A percentile compares a stretch with the other conserved stretches of the same genome.
Conservation (phyloP, 1,284 basidiomycete species). For the Apiotrichum porosum region DNA sequence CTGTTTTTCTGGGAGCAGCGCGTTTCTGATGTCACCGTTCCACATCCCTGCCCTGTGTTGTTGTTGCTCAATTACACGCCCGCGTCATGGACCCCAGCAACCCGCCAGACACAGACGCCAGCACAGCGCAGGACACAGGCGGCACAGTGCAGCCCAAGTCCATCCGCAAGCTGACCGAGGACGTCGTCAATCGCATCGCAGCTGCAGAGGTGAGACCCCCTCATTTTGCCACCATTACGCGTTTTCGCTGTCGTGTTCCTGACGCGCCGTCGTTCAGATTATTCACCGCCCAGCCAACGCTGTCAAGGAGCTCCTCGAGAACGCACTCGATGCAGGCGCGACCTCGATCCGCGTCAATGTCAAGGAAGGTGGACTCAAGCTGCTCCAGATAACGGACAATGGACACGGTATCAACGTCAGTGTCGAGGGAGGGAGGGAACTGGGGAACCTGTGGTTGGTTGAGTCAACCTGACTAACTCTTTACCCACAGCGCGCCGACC, state of each 20-base stretch:
- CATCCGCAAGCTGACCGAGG: conserved; percentile 51
- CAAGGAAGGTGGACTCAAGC: conserved; percentile 93
- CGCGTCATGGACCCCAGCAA: neutral
- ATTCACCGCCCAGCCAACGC: conserved; percentile 95
- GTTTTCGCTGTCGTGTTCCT: no score
- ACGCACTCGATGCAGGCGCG: conserved; percentile 85
- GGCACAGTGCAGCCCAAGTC: conserved; percentile 25
- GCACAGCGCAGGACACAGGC: no score
- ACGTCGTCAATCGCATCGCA: conserved; percentile 60
- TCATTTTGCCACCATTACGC: no score
- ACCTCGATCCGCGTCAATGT: conserved; percentile 81
- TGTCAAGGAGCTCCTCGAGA: conserved; percentile 94
- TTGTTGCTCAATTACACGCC: neutral
- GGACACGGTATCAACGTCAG: conserved; percentile 85
- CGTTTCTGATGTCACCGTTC: no score
- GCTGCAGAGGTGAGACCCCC: conserved; percentile 57
- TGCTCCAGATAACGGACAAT: conserved; percentile 95
- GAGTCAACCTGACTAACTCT: neutral
- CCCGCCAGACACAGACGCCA: neutral
- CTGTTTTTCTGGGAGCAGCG: no score
- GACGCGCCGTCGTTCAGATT: conserved; percentile 73
- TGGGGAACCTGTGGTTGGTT: neutral
- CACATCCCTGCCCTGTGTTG: no score
- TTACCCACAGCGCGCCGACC: conserved; percentile 59
- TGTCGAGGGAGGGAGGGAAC: neutral